These are phyloP conservation scores for Claviceps quebecensis DNA, from an alignment of 2,329 filamentous ascomycete genomes.

Conservation along the genomic window DNA sequence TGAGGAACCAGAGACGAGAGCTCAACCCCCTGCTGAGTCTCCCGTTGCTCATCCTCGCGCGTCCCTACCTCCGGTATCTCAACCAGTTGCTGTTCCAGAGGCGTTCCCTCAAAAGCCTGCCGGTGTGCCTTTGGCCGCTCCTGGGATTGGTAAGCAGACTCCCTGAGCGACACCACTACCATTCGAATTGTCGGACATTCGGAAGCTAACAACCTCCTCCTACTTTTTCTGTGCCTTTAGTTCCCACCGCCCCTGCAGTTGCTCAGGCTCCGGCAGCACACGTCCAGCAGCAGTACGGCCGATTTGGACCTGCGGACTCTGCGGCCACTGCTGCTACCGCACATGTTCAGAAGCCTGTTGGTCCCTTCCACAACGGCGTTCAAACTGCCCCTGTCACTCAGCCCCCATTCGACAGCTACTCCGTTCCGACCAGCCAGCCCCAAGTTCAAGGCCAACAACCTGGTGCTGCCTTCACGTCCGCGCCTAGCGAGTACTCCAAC, in stretches of 20 bases:
- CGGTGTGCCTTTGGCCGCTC: constrained; percentile 18
- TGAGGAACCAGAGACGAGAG: constrained; percentile 87
- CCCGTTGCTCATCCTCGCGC: constrained; percentile 75
- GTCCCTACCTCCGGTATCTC: constrained; percentile 62
- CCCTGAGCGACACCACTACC: constrained; percentile 9
- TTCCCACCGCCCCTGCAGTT: constrained; percentile 6
- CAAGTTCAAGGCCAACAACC: constrained; percentile 41
- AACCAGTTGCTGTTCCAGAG: constrained; percentile 41
- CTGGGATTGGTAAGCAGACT: constrained; percentile 18
- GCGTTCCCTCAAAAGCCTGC: constrained; percentile 42
- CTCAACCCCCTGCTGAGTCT: constrained; percentile 86
- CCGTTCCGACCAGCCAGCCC: constrained; percentile 44
- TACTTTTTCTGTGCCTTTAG: constrained; percentile 4
- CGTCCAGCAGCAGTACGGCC: constrained; percentile 55
- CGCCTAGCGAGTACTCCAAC: constrained; percentile 64
- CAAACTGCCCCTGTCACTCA: constrained; percentile 49
- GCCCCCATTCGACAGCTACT: constrained; percentile 48
- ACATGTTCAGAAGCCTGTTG: constrained; percentile 63
- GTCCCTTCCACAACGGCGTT: constrained; percentile 49
- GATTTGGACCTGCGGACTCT: constrained; percentile 54
- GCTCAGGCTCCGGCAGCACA: constrained; percentile 39
- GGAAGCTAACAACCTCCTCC: constrained; percentile 14
- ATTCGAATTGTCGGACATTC: not conserved
- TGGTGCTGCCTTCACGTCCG: constrained; percentile 56
- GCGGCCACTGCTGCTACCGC: constrained; percentile 32